Base-by-base conservation (phyloP, 2,329 filamentous ascomycete species). In the Malbranchea cinnamomea region DNA sequence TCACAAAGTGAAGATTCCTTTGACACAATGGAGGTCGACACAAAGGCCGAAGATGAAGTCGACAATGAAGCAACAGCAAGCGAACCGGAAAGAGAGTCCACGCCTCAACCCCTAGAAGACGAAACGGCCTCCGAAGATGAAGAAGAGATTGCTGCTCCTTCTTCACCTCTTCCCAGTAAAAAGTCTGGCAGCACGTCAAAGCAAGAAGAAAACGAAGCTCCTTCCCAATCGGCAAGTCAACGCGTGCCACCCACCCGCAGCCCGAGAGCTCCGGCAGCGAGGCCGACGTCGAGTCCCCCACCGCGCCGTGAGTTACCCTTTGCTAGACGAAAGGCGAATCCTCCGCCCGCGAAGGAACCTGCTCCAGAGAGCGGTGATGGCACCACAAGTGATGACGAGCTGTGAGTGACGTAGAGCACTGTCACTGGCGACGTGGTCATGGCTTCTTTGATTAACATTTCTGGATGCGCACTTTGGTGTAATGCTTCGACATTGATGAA, bases 241-340 rank as follows among this genome's bases (percentile, higher is more conserved):
- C 19, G 4, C 23, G 30, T 8, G 23, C 16, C 15, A 21, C 30
- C 30, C 10, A 9, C 7, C 10, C 15, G 26, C 7, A 6, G 26
- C 19, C 10, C 7, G 5, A 23, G 8, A 28, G 14, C 7, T 11
- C 20, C 16, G 21, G 26, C 15, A 23, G 21, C 20, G 4, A 31
- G 28, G 12, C 11, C 26, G 15, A 28, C 34, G 15, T 16, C 42
- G 13, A 35, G 41, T 8, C 47, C 49, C 10, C 60, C 60, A 8
- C 58, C 58, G 2, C 49, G 46, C 25, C 51, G 58, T 36, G 50
- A 56, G 26, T 41, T 63, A 11, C 59, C 59, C 1, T 62, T 62
- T 38, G 34, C 38, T 2, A 49, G 41, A 34, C 45, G 36, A 33
- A 33, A 15, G 18, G 32, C 14, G 28, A 39, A 23, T 31, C 21